Conservation (phyloP, 768 basidiomycete genomes). For the Leccinum aurantiacum region DNA sequence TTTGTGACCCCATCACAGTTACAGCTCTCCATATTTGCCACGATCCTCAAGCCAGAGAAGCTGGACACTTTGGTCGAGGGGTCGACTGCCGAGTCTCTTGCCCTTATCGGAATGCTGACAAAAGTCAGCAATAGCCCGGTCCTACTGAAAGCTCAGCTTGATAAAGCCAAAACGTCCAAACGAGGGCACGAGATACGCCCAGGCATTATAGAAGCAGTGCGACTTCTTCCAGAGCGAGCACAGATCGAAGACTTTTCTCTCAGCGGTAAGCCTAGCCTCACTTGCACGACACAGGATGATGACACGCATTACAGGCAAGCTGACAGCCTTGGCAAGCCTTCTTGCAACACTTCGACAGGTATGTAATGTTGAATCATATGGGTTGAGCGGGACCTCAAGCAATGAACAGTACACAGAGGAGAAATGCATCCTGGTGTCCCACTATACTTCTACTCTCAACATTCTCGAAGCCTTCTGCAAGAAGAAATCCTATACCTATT, state of each 20-base stretch:
- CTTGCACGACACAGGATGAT: background rate
- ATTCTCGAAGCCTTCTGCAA: constrained; percentile 87
- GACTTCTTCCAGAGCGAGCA: constrained; percentile 57
- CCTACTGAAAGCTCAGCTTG: constrained; percentile 75
- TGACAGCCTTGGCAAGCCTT: constrained; percentile 63
- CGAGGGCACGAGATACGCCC: constrained; percentile 43
- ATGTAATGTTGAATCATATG: background rate
- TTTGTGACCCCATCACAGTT: constrained; percentile 87
- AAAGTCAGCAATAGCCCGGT: constrained; percentile 95
- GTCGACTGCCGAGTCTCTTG: constrained; percentile 74
- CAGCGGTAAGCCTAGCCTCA: constrained; percentile 59
- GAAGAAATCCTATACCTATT: constrained; percentile 70
- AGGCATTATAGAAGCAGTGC: constrained; percentile 58
- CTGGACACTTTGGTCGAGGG: constrained; percentile 68
- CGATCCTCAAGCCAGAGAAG: constrained; percentile 70
- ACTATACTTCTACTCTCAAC: constrained; percentile 93
- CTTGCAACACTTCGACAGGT: constrained; percentile 63
- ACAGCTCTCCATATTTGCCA: constrained; percentile 76
- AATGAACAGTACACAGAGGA: constrained; percentile 68
- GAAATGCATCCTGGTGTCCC: constrained; percentile 96
- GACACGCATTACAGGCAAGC: constrained; percentile 57
- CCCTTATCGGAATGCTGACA: constrained; percentile 74
- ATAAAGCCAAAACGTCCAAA: constrained; percentile 51
- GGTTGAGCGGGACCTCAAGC: constrained; percentile 2
- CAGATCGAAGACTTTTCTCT: constrained; percentile 70